These are phyloP conservation scores for Neonectria coccinea DNA, from an alignment of 2,329 filamentous ascomycete species.

Conservation along the genomic window DNA sequence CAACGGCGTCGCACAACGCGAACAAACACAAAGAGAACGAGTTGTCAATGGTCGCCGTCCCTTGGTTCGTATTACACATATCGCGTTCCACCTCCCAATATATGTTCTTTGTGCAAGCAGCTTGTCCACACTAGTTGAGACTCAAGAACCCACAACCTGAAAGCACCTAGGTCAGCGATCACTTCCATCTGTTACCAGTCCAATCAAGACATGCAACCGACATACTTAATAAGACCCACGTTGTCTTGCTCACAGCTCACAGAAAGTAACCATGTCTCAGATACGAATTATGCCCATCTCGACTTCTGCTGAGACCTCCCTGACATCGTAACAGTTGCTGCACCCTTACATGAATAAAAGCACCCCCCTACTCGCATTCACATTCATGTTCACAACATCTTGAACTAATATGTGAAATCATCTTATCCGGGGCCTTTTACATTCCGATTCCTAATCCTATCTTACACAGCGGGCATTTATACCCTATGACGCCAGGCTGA, in stretches of 20 bases:
- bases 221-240: not conserved
- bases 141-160: not conserved
- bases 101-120: not conserved
- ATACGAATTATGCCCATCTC: not conserved
- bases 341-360: not conserved
- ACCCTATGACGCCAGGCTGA: constrained; percentile 17
- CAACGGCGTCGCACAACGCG: too few species aligned
- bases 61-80: not conserved
- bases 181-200: not conserved
- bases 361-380: not conserved
- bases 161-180: too few species aligned
- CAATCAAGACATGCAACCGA: not conserved
- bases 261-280: not conserved
- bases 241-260: constrained; percentile 14
- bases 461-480: constrained; percentile 25
- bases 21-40: not conserved
- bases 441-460: constrained; percentile 28
- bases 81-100: not conserved
- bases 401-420: constrained; percentile 1
- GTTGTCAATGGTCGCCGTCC: not conserved
- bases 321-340: not conserved
- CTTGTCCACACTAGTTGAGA: not conserved
- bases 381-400: not conserved
- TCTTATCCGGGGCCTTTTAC: constrained; percentile 19
- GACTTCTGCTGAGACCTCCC: not conserved